Percentiles rank a stretch among this genome's conserved stretches.
These are phyloP conservation scores for Agrocybe pediades DNA, from an alignment of 768 basidiomycete genomes.

Conservation along the genomic window DNA sequence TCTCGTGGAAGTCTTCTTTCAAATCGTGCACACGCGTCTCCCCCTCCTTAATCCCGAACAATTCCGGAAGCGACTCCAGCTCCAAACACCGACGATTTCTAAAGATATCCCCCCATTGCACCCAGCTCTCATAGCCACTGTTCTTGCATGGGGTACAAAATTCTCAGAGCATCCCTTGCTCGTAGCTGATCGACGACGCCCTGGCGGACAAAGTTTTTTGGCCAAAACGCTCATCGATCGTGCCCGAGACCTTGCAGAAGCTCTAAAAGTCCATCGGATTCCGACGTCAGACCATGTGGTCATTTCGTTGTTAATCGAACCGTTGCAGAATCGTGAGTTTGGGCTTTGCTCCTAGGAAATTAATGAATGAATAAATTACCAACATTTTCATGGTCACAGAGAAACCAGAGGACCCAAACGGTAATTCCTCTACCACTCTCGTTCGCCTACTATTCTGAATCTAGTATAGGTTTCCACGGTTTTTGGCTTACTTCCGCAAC, in stretches of 20 bases:
- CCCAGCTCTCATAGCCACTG: conserved; percentile 80
- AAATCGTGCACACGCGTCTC: conserved; percentile 86
- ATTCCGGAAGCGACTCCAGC: conserved; percentile 72
- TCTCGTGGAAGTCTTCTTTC: conserved; percentile 93
- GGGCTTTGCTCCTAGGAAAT: no score
- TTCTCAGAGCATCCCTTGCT: conserved; percentile 91
- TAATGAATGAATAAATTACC: no score
- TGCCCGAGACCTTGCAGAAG: conserved; percentile 85
- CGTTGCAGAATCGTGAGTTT: conserved; percentile 88
- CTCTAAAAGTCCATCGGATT: conserved; percentile 82
- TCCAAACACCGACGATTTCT: conserved; percentile 33
- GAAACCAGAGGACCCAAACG: conserved; percentile 70
- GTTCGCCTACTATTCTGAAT: conserved; percentile 18
- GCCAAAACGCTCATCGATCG: conserved; percentile 79
- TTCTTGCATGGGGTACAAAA: conserved; percentile 90
- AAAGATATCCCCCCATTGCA: conserved; percentile 51
- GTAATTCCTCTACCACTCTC: conserved; percentile 37
- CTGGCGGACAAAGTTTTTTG: conserved; percentile 71
- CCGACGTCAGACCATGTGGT: conserved; percentile 81
- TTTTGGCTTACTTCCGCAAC: conserved; percentile 84
- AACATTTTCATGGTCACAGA: conserved; percentile 46
- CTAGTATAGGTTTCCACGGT: conserved; percentile 68
- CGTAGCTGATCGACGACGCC: conserved; percentile 72
- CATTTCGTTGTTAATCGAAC: conserved; percentile 79
- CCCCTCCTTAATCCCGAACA: conserved; percentile 84